Percentiles rank a stretch among this genome's conserved stretches.
Conservation (phyloP, 768 basidiomycete species). For the Hirschioporus abietinus region DNA sequence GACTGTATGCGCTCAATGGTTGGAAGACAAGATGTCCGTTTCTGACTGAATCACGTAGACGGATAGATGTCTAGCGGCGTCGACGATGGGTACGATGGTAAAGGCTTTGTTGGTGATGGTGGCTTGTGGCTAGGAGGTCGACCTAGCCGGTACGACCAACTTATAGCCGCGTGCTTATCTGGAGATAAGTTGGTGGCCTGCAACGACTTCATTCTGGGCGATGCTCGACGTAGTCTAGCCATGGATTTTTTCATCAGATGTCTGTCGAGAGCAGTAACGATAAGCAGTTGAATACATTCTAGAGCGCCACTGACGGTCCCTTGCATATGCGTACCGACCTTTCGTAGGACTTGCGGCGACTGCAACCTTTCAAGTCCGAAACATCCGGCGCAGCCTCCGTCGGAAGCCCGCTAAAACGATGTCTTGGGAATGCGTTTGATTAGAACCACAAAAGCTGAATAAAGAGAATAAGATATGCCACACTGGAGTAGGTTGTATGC, state of each 20-base stretch:
- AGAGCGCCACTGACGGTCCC: background rate
- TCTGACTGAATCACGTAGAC: no score
- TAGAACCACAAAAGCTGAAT: no score
- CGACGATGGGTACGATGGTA: background rate
- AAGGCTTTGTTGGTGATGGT: background rate
- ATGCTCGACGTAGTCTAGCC: background rate
- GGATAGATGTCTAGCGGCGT: background rate
- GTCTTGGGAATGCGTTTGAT: background rate
- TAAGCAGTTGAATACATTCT: background rate
- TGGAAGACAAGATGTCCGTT: background rate
- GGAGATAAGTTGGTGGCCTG: background rate
- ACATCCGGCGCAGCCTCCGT: background rate
- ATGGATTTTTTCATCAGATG: background rate
- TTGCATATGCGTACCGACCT: background rate
- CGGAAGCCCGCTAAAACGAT: background rate
- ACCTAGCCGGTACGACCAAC: background rate
- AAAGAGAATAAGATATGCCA: no score
- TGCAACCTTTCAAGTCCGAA: background rate
- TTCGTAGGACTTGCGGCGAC: background rate
- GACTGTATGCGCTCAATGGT: background rate
- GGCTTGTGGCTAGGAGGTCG: background rate
- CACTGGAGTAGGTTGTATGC: no score
- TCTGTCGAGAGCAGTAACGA: background rate
- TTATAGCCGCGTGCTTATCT: slow-evolving; percentile 1
- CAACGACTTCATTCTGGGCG: background rate